Percentiles rank a stretch among this genome's conserved stretches.
Conservation (phyloP, 257 asterid species). For the Striga asiatica region DNA sequence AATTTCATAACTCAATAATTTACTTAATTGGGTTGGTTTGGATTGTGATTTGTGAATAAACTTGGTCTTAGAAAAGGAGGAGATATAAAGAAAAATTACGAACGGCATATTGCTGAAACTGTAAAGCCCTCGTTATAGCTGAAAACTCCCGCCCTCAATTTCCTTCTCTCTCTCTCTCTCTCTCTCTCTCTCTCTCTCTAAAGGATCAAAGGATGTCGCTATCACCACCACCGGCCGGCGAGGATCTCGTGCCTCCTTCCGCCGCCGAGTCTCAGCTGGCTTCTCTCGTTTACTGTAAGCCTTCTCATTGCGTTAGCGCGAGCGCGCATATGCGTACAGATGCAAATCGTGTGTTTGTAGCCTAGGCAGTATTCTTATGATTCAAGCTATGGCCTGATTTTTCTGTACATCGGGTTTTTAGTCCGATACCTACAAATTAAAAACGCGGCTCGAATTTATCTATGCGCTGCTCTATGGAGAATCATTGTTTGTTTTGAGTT, state of each 20-base stretch:
- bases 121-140: not conserved
- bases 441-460: not conserved
- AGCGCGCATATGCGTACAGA: too few species aligned
- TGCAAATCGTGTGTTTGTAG: not conserved
- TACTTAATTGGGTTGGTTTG: too few species aligned
- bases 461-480: not conserved
- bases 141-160: slow-evolving; percentile 16
- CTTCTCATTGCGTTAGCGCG: not conserved
- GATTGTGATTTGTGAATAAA: too few species aligned
- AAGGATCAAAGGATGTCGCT: slow-evolving; percentile 28
- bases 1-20: too few species aligned
- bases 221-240: slow-evolving; percentile 32
- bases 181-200: slow-evolving; percentile 5
- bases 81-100: too few species aligned
- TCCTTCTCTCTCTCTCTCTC: not conserved
- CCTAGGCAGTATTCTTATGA: not conserved
- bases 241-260: slow-evolving; percentile 27
- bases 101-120: slow-evolving; percentile 1
- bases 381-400: not conserved
- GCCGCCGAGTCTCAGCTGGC: slow-evolving; percentile 55
- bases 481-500: slow-evolving; percentile 8
- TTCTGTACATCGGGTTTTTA: not conserved
- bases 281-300: slow-evolving; percentile 54
- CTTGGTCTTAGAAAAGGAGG: too few species aligned
- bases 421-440: not conserved